These are phyloP conservation scores for Botryotinia globosa DNA, from an alignment of 2,329 filamentous ascomycete genomes.

Conservation along the genomic window DNA sequence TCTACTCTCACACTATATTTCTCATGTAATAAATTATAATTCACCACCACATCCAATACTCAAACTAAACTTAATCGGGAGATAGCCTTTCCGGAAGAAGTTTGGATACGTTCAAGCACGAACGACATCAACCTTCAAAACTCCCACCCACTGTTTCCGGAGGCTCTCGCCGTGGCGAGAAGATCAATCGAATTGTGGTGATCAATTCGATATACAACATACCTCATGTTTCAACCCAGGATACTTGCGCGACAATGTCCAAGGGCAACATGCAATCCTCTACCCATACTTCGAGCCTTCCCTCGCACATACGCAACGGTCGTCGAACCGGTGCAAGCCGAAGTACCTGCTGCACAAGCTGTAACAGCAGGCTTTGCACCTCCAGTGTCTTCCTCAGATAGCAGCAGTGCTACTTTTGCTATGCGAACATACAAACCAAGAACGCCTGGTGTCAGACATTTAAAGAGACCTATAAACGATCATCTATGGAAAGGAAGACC, in stretches of 20 bases:
- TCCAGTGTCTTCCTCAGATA: slow-evolving; percentile 43
- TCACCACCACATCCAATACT: not conserved
- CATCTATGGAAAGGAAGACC: slow-evolving; percentile 95
- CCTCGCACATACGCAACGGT: slow-evolving; percentile 52
- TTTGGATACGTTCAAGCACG: slow-evolving; percentile 17
- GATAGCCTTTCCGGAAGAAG: slow-evolving; percentile 12
- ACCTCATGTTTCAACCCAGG: slow-evolving; percentile 63
- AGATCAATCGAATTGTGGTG: slow-evolving; percentile 20
- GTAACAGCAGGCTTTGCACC: slow-evolving; percentile 44
- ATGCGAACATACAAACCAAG: slow-evolving; percentile 89
- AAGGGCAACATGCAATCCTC: slow-evolving; percentile 47
- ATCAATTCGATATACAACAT: slow-evolving; percentile 15
- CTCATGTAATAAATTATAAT: not conserved
- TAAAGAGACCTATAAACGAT: slow-evolving; percentile 89
- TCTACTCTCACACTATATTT: not conserved
- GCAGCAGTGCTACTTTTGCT: slow-evolving; percentile 39
- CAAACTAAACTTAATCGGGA: slow-evolving; percentile 18
- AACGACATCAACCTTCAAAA: slow-evolving; percentile 18
- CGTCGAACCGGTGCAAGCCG: slow-evolving; percentile 41
- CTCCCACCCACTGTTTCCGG: slow-evolving; percentile 2
- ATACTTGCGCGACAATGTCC: slow-evolving; percentile 49
- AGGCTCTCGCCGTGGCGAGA: slow-evolving; percentile 20
- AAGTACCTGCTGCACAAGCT: slow-evolving; percentile 40
- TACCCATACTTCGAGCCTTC: slow-evolving; percentile 44
- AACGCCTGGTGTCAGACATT: slow-evolving; percentile 87